Base-by-base conservation (phyloP, 768 basidiomycete genomes). In the Pisolithus microcarpus region DNA sequence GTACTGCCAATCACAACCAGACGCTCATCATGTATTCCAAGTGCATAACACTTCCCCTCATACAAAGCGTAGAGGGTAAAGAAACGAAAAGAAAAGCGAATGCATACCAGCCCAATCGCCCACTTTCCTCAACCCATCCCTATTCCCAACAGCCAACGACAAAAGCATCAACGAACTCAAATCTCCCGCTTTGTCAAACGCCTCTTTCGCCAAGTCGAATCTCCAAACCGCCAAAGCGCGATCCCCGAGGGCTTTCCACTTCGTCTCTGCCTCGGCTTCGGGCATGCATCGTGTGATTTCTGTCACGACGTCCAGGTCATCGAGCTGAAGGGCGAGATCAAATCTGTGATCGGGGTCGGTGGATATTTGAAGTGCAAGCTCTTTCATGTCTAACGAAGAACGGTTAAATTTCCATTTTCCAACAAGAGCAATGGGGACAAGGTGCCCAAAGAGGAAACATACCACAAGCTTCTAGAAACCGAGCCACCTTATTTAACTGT, bases 291-390 rank as follows among this genome's bases (percentile, higher is more conserved):
- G 82, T 0, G 78, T 81, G 51, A 99, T 91, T 1, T 79, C 76
- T 2, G 90, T 75, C 0, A 94, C 96, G 0, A 81, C 78, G 50
- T 96, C 92, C 7, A 99, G 82, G 61, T 99, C 93, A 62, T 97
- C 92, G 5, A 98, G 76, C 34, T 85, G 80, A 43, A 98, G 73
- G 2, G 94, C 86, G 8, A 98, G 78, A 46, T 98, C 96, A 58
- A 98, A 98, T 63, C 91, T 92, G 72, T 99, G 96, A 63, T 98
- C 95, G 0, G 86, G 76, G 61, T 98, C 96, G 3, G 81, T 88
- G 0, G 94, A 92, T 6, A 99, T 82, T 58, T 84, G 69, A 50
- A 98, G 72, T 0, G 96, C 96, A n/a, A 98, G 82, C 57, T 96
- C 91, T 69, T 91, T 92, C 58, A 94, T 76, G 57, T 90, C 94